These are phyloP conservation scores for Phytophthora niederhauseri DNA, from an alignment of 352 stramenopile genomes.

Conservation along the genomic window DNA sequence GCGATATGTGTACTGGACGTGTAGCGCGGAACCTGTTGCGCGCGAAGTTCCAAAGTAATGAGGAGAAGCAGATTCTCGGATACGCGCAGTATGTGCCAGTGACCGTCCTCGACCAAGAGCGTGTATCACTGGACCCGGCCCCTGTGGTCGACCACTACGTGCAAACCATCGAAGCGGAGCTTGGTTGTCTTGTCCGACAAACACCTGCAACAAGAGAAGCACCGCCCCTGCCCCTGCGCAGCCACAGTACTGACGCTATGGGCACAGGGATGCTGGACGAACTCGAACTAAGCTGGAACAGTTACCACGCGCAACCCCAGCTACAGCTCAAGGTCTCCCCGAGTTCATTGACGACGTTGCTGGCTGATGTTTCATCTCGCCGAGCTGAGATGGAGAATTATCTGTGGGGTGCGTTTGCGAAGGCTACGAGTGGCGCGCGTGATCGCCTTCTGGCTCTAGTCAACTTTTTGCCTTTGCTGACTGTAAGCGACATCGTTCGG, in stretches of 20 bases:
- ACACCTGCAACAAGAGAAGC: not conserved
- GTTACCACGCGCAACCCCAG: constrained; percentile 33
- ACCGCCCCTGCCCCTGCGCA: constrained; percentile 32
- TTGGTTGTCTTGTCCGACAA: constrained; percentile 23
- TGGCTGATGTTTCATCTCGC: constrained; percentile 27
- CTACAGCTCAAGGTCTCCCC: constrained; percentile 6
- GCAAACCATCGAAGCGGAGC: constrained; percentile 14
- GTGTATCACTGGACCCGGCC: constrained; percentile 5
- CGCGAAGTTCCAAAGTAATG: constrained; percentile 15
- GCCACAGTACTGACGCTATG: constrained; percentile 30
- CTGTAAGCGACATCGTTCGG: constrained; percentile 43
- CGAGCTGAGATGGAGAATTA: constrained; percentile 27
- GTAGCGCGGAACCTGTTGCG: constrained; percentile 32
- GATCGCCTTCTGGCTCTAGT: constrained; percentile 26
- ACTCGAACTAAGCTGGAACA: constrained; percentile 46
- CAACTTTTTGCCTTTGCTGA: constrained; percentile 38
- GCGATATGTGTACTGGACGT: constrained; percentile 18
- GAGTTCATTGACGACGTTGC: constrained; percentile 14
- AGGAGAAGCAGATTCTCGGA: constrained; percentile 26
- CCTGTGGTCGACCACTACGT: constrained; percentile 28
- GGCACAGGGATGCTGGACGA: constrained; percentile 45
- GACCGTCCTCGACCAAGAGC: not conserved
- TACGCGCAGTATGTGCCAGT: constrained; percentile 6
- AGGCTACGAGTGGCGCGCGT: constrained; percentile 7
- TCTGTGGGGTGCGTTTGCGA: constrained; percentile 11